Percentiles rank a stretch among this genome's conserved stretches.
These are phyloP conservation scores for Wickerhamomyces subpelliculosus DNA, from an alignment of 805 yeast genomes.

Conservation along the genomic window DNA sequence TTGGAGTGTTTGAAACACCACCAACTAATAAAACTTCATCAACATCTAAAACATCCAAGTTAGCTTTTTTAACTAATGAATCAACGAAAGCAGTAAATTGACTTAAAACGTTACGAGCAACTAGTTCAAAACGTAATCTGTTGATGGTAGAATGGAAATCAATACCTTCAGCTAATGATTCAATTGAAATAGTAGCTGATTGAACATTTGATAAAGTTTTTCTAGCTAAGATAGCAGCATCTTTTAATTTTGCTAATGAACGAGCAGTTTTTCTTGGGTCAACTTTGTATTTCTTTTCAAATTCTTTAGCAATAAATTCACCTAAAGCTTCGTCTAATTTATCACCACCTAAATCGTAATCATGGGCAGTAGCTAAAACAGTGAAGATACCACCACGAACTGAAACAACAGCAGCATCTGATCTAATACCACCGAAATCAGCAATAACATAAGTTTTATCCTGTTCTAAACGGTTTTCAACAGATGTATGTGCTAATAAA, in stretches of 20 bases:
- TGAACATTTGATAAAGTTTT: slow-evolving; percentile 88
- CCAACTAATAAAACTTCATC: slow-evolving; percentile 91
- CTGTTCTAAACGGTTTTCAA: slow-evolving; percentile 30
- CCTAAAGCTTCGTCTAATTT: slow-evolving; percentile 72
- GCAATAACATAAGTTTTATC: slow-evolving; percentile 87
- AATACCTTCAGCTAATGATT: slow-evolving; percentile 87
- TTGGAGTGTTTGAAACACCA: slow-evolving; percentile 90
- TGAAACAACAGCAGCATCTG: slow-evolving; percentile 91
- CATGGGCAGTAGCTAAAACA: slow-evolving; percentile 77
- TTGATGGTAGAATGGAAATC: slow-evolving; percentile 92
- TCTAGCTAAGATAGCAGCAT: slow-evolving; percentile 78
- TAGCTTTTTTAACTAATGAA: slow-evolving; percentile 71
- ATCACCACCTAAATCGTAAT: slow-evolving; percentile 81
- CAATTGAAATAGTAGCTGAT: slow-evolving; percentile 86
- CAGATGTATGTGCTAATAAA: slow-evolving; percentile 64
- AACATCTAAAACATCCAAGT: slow-evolving; percentile 74
- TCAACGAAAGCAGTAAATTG: slow-evolving; percentile 75
- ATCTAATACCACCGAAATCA: slow-evolving; percentile 93
- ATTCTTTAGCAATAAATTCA: slow-evolving; percentile 87
- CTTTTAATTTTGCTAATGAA: slow-evolving; percentile 81
- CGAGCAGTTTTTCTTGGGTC: slow-evolving; percentile 78
- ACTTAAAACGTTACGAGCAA: slow-evolving; percentile 70
- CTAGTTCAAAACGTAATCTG: slow-evolving; percentile 88
- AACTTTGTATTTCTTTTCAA: slow-evolving; percentile 77
- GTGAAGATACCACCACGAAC: slow-evolving; percentile 93